Percentiles rank a stretch among this genome's conserved stretches.
Evolutionary conservation across 768 basidiomycete genomes (phyloP).

Genomic region (Leccinum imitatum): DNA sequence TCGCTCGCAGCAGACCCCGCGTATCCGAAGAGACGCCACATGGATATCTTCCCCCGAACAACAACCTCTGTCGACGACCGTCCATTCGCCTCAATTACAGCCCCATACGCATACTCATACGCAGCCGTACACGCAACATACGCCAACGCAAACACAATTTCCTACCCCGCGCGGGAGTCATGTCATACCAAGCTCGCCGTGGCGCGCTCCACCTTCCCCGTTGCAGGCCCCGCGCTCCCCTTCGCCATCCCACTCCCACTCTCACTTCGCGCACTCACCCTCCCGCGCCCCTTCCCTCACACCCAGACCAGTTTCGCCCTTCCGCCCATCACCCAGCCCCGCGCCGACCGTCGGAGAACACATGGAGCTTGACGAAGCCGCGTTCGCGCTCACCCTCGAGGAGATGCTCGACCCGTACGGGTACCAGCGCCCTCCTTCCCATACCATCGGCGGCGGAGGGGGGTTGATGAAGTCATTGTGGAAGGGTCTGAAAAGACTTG

Average conservation of each 20-base stretch:
- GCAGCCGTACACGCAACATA: background rate
- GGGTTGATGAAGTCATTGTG: slow-evolving; percentile 33
- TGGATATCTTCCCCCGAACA: slow-evolving; percentile 24
- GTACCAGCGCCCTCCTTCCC: slow-evolving; percentile 5
- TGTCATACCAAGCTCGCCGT: background rate
- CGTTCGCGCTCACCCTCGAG: background rate
- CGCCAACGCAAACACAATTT: background rate
- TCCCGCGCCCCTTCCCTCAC: background rate
- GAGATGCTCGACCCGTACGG: slow-evolving; percentile 2
- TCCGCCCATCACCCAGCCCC: slow-evolving; percentile 23
- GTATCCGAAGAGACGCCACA: slow-evolving; percentile 18
- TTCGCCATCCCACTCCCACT: background rate
- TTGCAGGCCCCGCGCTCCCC: background rate
- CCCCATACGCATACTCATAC: background rate
- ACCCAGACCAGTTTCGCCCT: slow-evolving; percentile 12
- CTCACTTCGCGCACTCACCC: background rate
- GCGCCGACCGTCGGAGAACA: slow-evolving; percentile 30
- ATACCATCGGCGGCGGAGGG: background rate
- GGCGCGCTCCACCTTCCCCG: background rate
- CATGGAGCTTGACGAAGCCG: slow-evolving; percentile 26
- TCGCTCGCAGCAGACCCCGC: slow-evolving; percentile 20
- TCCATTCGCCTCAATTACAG: background rate
- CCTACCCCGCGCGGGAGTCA: background rate
- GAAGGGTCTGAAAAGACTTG: slow-evolving; percentile 32
- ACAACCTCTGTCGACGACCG: slow-evolving; percentile 11